Evolutionary conservation across 2,329 filamentous ascomycete species (phyloP).

Genomic region (Pseudogymnoascus sp.): DNA sequence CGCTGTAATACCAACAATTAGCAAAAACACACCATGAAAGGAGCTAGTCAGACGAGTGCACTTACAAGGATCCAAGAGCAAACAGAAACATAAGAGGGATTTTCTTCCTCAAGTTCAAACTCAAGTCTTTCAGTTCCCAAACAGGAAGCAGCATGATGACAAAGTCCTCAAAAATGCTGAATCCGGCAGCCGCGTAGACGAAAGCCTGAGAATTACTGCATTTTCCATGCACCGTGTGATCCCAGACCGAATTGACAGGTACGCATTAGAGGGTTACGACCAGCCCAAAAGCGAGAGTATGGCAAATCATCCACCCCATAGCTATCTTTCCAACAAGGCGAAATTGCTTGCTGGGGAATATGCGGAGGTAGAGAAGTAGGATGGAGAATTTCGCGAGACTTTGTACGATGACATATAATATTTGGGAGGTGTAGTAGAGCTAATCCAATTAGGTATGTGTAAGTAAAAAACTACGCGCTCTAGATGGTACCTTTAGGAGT

Average conservation of each 20-base stretch:
- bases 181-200: constrained; percentile 56
- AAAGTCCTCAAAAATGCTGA: constrained; percentile 61
- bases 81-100: constrained; percentile 58
- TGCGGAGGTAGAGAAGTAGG: constrained; percentile 16
- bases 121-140: too few relatives aligned
- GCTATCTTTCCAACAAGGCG: constrained; percentile 8
- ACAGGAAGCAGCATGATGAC: constrained; percentile 55
- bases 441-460: constrained; percentile 6
- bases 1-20: constrained; percentile 25
- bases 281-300: constrained; percentile 10
- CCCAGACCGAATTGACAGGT: constrained; percentile 17
- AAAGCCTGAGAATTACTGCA: constrained; percentile 56
- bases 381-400: constrained; percentile 18
- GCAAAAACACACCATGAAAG: not conserved
- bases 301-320: constrained; percentile 8
- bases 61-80: constrained; percentile 56
- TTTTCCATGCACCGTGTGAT: constrained; percentile 18
- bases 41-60: constrained; percentile 17
- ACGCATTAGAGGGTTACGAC: constrained; percentile 16
- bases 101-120: constrained; percentile 55
- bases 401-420: constrained; percentile 16
- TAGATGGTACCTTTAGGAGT: not conserved
- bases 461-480: not conserved
- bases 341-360: constrained; percentile 13
- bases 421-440: constrained; percentile 16